Conservation (phyloP, 192 early-diverging fungal genomes). For the Coemansia sp. region DNA sequence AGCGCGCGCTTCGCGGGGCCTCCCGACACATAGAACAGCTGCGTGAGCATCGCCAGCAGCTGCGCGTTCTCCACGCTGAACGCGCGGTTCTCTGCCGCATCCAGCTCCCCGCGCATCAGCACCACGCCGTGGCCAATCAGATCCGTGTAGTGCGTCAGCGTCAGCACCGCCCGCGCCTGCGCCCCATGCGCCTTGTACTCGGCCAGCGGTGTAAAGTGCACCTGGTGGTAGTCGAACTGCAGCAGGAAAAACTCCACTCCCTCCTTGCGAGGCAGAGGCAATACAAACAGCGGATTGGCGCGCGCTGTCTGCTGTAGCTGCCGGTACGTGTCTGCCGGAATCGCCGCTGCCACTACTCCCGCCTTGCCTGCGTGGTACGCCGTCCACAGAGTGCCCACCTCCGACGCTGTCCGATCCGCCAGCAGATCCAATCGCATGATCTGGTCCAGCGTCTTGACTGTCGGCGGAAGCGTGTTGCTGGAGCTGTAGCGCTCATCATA, state of each 20-base stretch:
- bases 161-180: conserved; percentile 79
- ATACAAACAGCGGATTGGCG: conserved; percentile 68
- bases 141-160: conserved; percentile 89
- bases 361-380: conserved; percentile 65
- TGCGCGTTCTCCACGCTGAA: conserved; percentile 73
- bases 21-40: conserved; percentile 89
- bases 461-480: conserved; percentile 28
- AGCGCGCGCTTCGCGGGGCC: conserved; percentile 63
- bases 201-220: conserved; percentile 82
- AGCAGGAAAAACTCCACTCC: conserved; percentile 88
- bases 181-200: conserved; percentile 88
- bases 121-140: conserved; percentile 83
- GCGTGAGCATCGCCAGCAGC: conserved; percentile 77
- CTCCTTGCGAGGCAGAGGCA: conserved; percentile 76
- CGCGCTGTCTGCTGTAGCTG: conserved; percentile 56
- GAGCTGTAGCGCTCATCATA: no score
- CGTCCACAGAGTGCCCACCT: conserved; percentile 72
- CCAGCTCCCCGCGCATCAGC: conserved; percentile 85
- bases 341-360: conserved; percentile 65
- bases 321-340: conserved; percentile 64
- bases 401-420: conserved; percentile 35
- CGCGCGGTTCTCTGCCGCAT: conserved; percentile 55
- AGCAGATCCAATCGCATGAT: conserved; percentile 60
- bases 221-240: conserved; percentile 86
- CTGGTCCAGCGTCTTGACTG: conserved; percentile 59